These are phyloP conservation scores for Nitzschia palea DNA, from an alignment of 108 stramenopile genomes.

Conservation along the genomic window DNA sequence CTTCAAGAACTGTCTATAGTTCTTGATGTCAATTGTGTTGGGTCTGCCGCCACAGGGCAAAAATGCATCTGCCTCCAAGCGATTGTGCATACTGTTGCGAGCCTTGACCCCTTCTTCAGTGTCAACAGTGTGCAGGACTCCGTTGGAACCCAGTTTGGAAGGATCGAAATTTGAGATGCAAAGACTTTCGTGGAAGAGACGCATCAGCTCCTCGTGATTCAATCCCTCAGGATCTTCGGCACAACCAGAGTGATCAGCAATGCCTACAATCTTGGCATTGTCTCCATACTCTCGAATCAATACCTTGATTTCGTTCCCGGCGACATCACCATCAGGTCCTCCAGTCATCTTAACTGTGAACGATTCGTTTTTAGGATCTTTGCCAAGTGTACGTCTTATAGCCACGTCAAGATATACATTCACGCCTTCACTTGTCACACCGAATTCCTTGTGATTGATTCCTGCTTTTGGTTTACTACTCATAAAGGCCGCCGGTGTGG, in stretches of 20 bases:
- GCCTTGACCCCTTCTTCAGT: conserved; percentile 89
- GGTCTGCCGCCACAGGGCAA: conserved; percentile 97
- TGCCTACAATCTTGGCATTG: conserved; percentile 91
- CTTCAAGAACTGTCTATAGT: conserved; percentile 84
- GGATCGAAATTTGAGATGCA: conserved; percentile 81
- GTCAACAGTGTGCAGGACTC: conserved; percentile 72
- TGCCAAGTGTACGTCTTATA: conserved; percentile 71
- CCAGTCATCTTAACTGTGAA: conserved; percentile 97
- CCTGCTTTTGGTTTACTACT: conserved; percentile 93
- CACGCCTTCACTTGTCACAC: conserved; percentile 96
- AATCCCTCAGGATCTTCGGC: conserved; percentile 97
- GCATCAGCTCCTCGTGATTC: conserved; percentile 86
- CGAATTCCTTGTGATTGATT: conserved; percentile 98
- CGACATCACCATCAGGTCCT: conserved; percentile 98
- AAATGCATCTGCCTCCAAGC: conserved; percentile 94
- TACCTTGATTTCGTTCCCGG: conserved; percentile 97
- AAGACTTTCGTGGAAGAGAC: conserved; percentile 75
- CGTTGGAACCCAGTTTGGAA: conserved; percentile 70
- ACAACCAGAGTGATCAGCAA: conserved; percentile 95
- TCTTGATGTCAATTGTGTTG: conserved; percentile 90
- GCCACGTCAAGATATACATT: conserved; percentile 96
- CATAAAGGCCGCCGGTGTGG: conserved; percentile 96
- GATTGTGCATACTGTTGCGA: conserved; percentile 97
- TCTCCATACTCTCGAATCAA: conserved; percentile 94
- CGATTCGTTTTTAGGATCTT: conserved; percentile 80